Base-by-base conservation (phyloP, 1,284 basidiomycete genomes). In the Cryptococcus sp. region DNA sequence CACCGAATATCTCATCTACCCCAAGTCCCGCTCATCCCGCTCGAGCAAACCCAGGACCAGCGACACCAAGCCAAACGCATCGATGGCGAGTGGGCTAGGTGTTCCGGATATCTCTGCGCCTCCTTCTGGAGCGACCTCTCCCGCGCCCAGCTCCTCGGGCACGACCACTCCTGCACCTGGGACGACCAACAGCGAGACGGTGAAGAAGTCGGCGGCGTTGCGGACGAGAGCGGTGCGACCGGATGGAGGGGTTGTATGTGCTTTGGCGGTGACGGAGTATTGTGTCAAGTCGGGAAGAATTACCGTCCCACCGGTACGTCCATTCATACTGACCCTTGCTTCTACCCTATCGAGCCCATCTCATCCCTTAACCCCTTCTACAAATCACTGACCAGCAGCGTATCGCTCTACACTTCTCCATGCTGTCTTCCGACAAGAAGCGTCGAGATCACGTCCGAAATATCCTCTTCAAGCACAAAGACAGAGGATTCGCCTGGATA, bases 231-330 rank as follows among this genome's bases (percentile, higher is more conserved):
- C 53, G 18, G 59, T 64, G 2, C 56, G 73, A 39, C 52, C 50
- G 18, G 73, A 74, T 44, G 75, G 73, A 5, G 72, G 72, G 4
- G 75, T 79, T 14, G 72, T 89, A 4, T 80, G 87, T 66, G 86
- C 84, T 57, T 66, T 87, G 51, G 77, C 79, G 32, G 75, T 90
- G 42, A 82, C 82, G 33, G 80, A 82, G 54, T 67, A 82, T 45
- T 86, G 84, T 62, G 87, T 83, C 79, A 89, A 89, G 70, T 69
- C 80, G 37, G 84, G 82, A 0, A 77, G 86, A 1, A 80, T 87
- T 52, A 88, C 85, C 11, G 77, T 88, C 45, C 87, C 87, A 3
- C 87, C 87, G 10, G 66, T 70, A 36, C 62, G 68, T 58, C n/a
- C n/a, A n/a, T 14, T 2, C n/a, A n/a, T n/a, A n/a, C n/a, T n/a